phyloP scores from a whole-genome alignment of 2,329 filamentous ascomycete species.

The Fusarium sp. region DNA sequence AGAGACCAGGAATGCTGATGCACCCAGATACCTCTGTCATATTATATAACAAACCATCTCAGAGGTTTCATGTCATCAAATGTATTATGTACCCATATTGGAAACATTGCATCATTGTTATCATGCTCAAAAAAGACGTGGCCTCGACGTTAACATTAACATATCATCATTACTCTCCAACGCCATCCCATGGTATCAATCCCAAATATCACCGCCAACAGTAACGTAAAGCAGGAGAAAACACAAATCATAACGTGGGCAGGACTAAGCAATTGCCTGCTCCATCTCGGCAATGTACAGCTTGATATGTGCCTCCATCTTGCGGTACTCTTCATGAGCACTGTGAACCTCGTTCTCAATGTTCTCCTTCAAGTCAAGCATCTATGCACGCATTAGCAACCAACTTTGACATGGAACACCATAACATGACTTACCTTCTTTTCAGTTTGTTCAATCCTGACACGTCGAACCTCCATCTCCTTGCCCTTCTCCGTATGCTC shows the following conservation, averaged over 20 bases:
- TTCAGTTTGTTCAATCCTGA: constrained; percentile 97
- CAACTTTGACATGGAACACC: neutral
- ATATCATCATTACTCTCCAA: constrained; percentile 49
- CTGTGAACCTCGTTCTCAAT: constrained; percentile 94
- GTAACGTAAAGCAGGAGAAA: constrained; percentile 31
- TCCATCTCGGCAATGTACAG: constrained; percentile 99
- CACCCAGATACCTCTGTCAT: neutral
- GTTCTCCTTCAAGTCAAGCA: constrained; percentile 97
- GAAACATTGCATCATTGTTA: constrained; percentile 21
- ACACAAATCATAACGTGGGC: neutral
- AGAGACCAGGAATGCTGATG: constrained; percentile 10
- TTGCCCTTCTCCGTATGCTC: constrained; percentile 88
- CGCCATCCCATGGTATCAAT: constrained; percentile 57
- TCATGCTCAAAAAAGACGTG: constrained; percentile 22
- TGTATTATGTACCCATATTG: neutral
- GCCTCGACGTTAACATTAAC: constrained; percentile 20
- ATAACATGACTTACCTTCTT: constrained; percentile 78
- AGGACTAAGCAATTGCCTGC: constrained; percentile 72
- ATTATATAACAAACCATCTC: neutral
- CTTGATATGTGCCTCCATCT: constrained; percentile 97
- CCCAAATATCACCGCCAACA: constrained; percentile 34
- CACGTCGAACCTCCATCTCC: constrained; percentile 90
- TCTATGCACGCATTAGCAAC: constrained; percentile 67
- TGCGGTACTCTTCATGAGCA: constrained; percentile 93
- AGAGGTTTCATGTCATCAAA: neutral